Base-by-base conservation (phyloP, 441 rosid species). In the Pelargonium myrrhifolium region DNA sequence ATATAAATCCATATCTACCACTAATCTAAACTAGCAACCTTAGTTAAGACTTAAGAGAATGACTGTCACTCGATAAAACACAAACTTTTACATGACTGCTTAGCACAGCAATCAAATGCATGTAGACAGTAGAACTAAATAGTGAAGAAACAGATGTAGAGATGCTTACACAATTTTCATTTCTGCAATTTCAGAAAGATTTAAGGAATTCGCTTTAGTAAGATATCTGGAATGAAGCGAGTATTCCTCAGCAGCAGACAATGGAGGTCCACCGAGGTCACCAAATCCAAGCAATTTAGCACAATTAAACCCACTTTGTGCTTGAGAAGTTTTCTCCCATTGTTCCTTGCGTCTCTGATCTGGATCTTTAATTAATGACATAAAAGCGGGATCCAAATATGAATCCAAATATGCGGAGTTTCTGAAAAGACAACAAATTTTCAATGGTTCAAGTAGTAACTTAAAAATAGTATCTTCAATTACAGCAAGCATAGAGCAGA, bases 291-390 rank as follows among this genome's bases (percentile, higher is more conserved):
- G 87, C 78, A 94, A 28, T 77, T 89, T 94, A 77, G 94, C 97
- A 84, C 89, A 94, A 74, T 88, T 89, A 74, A 81, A 92, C 67
- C 96, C 91, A 78, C 86, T 79, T 69, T 83, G 93, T 61, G 96
- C 92, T 73, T 86, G 92, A 76, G 98, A 90, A 74, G 88, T 87
- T 77, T 94, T 94, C 79, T 94, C 97, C 99, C 99, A 94, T 80
- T 92, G 98, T 74, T 94, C 99, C 76, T 71, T 78, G 61, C 96
- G 98, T 77, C 93, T 86, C 83, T 89, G 84, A 82, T 94, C 99
- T 56, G 99, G 99, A 80, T 94, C 99, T 79, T 94, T 94, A 56
- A 94, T 90, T 69, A 92, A 78, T 56, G 99, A 92, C 99, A 94
- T 92, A 85, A 94, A 94, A 73, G 99, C 93, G 56, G 99, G 99